Evolutionary conservation across 1,284 basidiomycete species (phyloP), one percentile per base, ranked within the genome.

Genomic region (Cutaneotrichosporon arboriforme): DNA sequence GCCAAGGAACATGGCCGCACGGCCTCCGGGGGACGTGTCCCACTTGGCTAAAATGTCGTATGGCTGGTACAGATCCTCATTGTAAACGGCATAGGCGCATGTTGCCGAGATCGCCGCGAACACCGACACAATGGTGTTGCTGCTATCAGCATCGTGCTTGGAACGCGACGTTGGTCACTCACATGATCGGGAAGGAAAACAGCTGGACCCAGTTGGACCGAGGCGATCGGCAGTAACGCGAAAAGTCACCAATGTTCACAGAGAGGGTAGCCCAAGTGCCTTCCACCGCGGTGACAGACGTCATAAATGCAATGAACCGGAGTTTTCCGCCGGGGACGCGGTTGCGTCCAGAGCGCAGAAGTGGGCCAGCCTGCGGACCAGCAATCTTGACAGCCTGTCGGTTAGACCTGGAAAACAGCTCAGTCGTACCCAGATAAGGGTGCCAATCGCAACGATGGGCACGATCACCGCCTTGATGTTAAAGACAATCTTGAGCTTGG

Each of bases 1-100:
- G 1, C 82, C 82, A 66, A 90, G 88, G 78, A 90, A 90, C 15
- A 84, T 83, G 0, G 84, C 87, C 0, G 87, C 83, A 20, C 62
- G 56, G 13, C 55, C 55, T 20, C 47, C 55, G 4, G 50, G 47
- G 3, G 55, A 52, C 7, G 55, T 57, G 35, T 46, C 40, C 55
- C 55, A 57, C 39, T 57, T 57, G 37, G 51, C 52, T n/a, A 64
- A 57, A 41, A 68, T 55, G 46, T 64, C 60, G 52, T 65, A 65
- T 9, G 61, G 60, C 52, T 62, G 58, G 52, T 54, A 68, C 8
- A 59, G 47, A 22, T 79, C 73, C 48, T 78, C 67, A 35, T 81
- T 83, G 64, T 85, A 86, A 4, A 85, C 52, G 8, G 52, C 41
- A 12, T 42, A 46, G 7, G 48, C 45, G 42, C 51, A 57, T 2